phyloP scores from a whole-genome alignment of 2,329 filamentous ascomycete species.

The Orbilia javanica region DNA sequence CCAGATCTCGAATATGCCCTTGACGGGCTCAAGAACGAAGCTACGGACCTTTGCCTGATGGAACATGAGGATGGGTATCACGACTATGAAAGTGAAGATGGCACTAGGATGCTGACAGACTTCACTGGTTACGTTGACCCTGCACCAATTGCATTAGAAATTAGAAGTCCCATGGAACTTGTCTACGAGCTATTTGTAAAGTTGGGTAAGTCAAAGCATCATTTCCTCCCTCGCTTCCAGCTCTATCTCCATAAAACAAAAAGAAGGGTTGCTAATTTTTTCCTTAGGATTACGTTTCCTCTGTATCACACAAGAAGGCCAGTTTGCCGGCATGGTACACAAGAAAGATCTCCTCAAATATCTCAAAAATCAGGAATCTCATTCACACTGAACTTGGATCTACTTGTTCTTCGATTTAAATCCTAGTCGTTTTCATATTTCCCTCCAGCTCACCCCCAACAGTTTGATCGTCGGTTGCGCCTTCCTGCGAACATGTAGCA shows the following conservation, averaged over 20 bases:
- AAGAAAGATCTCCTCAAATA: constrained; percentile 98
- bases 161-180: constrained; percentile 89
- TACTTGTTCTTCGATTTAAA: background rate
- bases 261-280: constrained; percentile 9
- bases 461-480: background rate
- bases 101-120: constrained; percentile 76
- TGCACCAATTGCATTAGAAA: constrained; percentile 87
- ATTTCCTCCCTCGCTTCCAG: too few species aligned
- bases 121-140: constrained; percentile 94
- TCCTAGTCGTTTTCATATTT: background rate
- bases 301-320: constrained; percentile 85
- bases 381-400: constrained; percentile 35
- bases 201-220: constrained; percentile 67
- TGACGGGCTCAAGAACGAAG: constrained; percentile 83
- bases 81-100: constrained; percentile 74
- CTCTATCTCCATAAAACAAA: background rate
- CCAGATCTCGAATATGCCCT: constrained; percentile 94
- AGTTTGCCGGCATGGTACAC: constrained; percentile 91
- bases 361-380: constrained; percentile 79
- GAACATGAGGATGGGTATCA: constrained; percentile 69
- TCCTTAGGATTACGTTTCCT: constrained; percentile 82
- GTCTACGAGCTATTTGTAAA: constrained; percentile 98
- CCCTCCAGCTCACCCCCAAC: background rate
- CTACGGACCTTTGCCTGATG: constrained; percentile 83
- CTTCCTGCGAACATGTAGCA: too few species aligned